phyloP scores from a whole-genome alignment of 2,329 filamentous ascomycete genomes.

The Alternaria consortialis region DNA sequence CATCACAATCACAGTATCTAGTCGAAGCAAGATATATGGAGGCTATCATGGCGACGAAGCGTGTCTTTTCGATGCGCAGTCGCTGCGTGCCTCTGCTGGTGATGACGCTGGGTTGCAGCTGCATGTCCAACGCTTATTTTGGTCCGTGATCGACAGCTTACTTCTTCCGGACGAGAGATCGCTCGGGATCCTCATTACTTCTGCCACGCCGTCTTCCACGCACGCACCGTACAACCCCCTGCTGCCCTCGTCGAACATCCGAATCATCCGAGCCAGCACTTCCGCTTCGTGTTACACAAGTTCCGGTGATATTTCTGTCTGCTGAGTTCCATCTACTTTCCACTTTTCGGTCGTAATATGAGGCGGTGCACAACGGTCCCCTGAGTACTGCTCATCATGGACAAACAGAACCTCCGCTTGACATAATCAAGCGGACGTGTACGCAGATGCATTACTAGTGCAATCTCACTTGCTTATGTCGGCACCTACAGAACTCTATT shows the following conservation, averaged over 20 bases:
- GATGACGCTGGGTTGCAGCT: background rate
- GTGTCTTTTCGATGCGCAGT: background rate
- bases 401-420: background rate
- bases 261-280: background rate
- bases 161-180: slow-evolving; percentile 11
- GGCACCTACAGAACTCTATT: background rate
- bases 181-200: slow-evolving; percentile 8
- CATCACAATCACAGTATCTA: background rate
- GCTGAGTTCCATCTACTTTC: background rate
- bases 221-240: background rate
- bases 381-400: background rate
- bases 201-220: background rate
- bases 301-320: background rate
- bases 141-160: slow-evolving; percentile 11
- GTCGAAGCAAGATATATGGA: background rate
- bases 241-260: background rate
- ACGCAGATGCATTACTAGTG: background rate
- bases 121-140: background rate
- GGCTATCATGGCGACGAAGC: background rate
- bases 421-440: background rate
- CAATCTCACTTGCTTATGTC: background rate
- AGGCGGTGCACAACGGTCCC: background rate
- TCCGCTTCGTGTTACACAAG: background rate
- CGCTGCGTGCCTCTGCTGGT: background rate
- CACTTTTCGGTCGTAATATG: background rate